phyloP scores from a whole-genome alignment of 2,329 filamentous ascomycete genomes.

The Epichloe bromicola region DNA sequence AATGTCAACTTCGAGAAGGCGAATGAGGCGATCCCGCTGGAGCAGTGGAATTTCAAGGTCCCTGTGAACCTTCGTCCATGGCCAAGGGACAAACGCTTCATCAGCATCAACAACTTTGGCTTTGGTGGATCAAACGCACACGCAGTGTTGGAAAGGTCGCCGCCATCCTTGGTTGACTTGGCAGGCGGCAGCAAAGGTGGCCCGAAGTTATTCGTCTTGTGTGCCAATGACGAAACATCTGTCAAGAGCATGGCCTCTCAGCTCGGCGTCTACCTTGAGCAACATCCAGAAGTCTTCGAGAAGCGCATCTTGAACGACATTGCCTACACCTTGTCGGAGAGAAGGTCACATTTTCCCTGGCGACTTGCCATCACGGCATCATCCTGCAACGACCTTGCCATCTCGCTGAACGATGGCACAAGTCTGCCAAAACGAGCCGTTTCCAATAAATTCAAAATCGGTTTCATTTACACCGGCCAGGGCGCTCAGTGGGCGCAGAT shows the following conservation, averaged over 20 bases:
- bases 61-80: conserved; percentile 32
- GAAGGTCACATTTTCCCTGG: conserved; percentile 30
- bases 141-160: conserved; percentile 20
- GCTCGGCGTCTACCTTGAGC: conserved; percentile 27
- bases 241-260: conserved; percentile 16
- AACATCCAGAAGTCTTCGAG: conserved; percentile 28
- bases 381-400: conserved; percentile 31
- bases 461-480: conserved; percentile 28
- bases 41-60: conserved; percentile 36
- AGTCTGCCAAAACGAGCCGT: conserved; percentile 1
- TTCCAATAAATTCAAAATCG: conserved; percentile 11
- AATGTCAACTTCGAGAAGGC: conserved; percentile 37
- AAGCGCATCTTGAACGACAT: conserved; percentile 31
- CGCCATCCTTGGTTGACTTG: not conserved
- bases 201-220: conserved; percentile 29
- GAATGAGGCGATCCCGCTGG: conserved; percentile 35
- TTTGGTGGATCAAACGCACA: conserved; percentile 34
- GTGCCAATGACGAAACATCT: conserved; percentile 24
- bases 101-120: conserved; percentile 37
- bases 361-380: conserved; percentile 29
- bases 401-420: conserved; percentile 25
- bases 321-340: conserved; percentile 34
- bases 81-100: conserved; percentile 33
- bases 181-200: not conserved
- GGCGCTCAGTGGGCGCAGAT: conserved; percentile 26